Conservation (phyloP, 805 yeast species). For the Candida rishiriensis region DNA sequence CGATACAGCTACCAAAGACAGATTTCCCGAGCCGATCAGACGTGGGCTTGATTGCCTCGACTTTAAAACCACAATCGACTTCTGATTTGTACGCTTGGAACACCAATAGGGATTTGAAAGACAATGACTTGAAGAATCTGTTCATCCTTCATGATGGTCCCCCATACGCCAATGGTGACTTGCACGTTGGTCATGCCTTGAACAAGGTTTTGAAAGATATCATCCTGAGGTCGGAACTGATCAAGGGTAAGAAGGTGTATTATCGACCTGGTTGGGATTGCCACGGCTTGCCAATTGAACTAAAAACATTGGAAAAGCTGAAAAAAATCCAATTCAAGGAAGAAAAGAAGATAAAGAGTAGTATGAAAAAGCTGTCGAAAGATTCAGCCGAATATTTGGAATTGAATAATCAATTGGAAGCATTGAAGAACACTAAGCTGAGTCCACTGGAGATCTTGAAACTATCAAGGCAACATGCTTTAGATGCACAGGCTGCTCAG, state of each 20-base stretch:
- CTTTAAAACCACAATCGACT: constrained; percentile 49
- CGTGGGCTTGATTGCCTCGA: constrained; percentile 36
- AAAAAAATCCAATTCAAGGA: constrained; percentile 25
- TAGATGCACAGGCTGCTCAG: constrained; percentile 61
- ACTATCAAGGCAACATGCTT: constrained; percentile 68
- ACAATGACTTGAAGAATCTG: constrained; percentile 31
- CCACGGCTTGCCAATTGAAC: constrained; percentile 95
- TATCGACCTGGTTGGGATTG: constrained; percentile 98
- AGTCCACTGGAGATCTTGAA: constrained; percentile 53
- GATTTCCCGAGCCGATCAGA: constrained; percentile 60
- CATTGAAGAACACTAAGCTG: constrained; percentile 19
- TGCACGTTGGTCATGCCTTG: constrained; percentile 89
- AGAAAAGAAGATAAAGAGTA: constrained; percentile 27
- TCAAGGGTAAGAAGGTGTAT: constrained; percentile 53
- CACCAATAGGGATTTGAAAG: constrained; percentile 20
- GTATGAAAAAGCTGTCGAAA: constrained; percentile 16
- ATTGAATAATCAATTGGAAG: constrained; percentile 8
- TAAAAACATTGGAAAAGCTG: constrained; percentile 63
- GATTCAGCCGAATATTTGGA: constrained; percentile 7
- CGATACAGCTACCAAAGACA: constrained; percentile 55
- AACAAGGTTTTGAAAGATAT: constrained; percentile 89
- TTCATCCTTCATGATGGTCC: constrained; percentile 95
- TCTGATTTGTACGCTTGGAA: constrained; percentile 67
- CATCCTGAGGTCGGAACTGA: constrained; percentile 63
- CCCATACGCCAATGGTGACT: constrained; percentile 94